These are phyloP conservation scores for Casaregolazyma suthepensis DNA, from an alignment of 1,139 yeast genomes.

Conservation along the genomic window DNA sequence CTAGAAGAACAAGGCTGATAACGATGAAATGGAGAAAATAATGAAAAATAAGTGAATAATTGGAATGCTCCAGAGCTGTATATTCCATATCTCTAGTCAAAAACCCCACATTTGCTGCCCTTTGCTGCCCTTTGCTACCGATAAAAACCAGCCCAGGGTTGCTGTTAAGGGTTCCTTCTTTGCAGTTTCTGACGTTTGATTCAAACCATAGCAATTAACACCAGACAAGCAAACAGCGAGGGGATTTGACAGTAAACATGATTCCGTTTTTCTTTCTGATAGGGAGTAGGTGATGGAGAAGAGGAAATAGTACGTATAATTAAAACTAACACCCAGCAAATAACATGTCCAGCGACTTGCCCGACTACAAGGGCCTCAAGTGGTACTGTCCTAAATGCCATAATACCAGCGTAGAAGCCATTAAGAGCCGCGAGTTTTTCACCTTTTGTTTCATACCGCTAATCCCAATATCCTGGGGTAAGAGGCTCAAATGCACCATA, in stretches of 20 bases:
- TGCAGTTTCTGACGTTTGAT: background rate
- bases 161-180: background rate
- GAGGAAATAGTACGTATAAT: too few relatives aligned
- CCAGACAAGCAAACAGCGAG: background rate
- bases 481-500: conserved; percentile 37
- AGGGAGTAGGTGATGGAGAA: conserved; percentile 28
- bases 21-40: too few relatives aligned
- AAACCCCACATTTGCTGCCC: too few relatives aligned
- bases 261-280: conserved; percentile 26
- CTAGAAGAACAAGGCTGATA: too few relatives aligned
- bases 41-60: too few relatives aligned
- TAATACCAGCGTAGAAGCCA: conserved; percentile 38
- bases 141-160: background rate
- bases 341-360: conserved; percentile 24
- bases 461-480: conserved; percentile 43
- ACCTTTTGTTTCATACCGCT: conserved; percentile 44
- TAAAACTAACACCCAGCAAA: conserved; percentile 15
- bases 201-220: background rate
- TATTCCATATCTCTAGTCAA: too few relatives aligned
- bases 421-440: conserved; percentile 38
- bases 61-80: too few relatives aligned
- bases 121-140: background rate
- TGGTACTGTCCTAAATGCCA: conserved; percentile 36
- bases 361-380: conserved; percentile 23
- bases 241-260: conserved; percentile 4